A percentile compares a stretch with the other conserved stretches of the same genome.
Evolutionary conservation across 2,329 filamentous ascomycete genomes (phyloP).

Genomic region (Fusarium udum): DNA sequence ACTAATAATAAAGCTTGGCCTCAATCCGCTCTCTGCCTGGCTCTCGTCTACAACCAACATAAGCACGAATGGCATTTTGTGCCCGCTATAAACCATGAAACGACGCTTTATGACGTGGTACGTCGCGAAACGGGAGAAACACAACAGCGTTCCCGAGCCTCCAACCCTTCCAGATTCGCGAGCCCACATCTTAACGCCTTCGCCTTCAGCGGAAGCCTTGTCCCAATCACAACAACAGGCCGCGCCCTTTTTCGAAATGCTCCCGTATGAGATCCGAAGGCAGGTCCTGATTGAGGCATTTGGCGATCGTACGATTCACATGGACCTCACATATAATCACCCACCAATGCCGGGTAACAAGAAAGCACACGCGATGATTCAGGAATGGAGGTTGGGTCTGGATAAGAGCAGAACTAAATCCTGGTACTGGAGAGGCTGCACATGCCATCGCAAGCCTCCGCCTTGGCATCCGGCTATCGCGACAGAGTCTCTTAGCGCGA

Average conservation of each 20-base stretch:
- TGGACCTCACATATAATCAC: neutral
- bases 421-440: neutral
- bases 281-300: neutral
- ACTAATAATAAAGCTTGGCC: neutral
- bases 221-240: accelerated
- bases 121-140: neutral
- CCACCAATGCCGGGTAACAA: neutral
- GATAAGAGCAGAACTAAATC: neutral
- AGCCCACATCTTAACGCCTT: neutral
- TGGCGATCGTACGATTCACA: neutral
- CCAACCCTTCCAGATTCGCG: neutral
- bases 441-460: neutral
- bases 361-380: neutral
- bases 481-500: too few species aligned
- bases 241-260: accelerated
- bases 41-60: neutral
- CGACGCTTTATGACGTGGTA: neutral
- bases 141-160: neutral
- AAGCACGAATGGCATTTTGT: too few species aligned
- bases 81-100: neutral
- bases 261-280: neutral
- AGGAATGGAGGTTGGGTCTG: neutral
- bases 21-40: accelerated
- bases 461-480: neutral
- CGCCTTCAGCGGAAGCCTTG: neutral